Conservation (phyloP, 108 stramenopile species). For the Cyclotella atomus region DNA sequence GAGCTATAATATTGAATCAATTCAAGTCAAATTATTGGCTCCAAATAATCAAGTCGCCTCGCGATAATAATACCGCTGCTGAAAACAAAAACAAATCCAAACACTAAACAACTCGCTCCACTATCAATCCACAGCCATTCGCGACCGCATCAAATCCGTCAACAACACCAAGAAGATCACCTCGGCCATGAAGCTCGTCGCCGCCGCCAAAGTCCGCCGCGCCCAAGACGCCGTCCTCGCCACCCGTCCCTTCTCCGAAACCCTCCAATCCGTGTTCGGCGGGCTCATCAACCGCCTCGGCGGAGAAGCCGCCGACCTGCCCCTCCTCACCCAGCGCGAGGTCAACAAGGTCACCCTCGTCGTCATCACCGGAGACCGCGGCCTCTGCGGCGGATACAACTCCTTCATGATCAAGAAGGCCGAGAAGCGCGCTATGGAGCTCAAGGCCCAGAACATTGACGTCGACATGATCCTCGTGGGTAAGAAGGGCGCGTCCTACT, state of each 20-base stretch:
- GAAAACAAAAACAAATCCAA: no score
- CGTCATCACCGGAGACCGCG: constrained; percentile 93
- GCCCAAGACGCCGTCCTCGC: constrained; percentile 96
- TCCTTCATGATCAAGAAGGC: constrained; percentile 97
- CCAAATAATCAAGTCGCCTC: no score
- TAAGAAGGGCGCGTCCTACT: constrained; percentile 92
- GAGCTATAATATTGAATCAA: no score
- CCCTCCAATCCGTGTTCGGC: constrained; percentile 94
- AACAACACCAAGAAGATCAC: constrained; percentile 95
- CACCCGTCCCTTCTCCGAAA: constrained; percentile 96
- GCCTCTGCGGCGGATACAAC: constrained; percentile 97
- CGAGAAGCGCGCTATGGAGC: constrained; percentile 86
- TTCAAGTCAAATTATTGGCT: no score
- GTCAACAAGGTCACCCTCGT: constrained; percentile 95
- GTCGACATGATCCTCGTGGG: constrained; percentile 90
- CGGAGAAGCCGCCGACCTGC: constrained; percentile 89
- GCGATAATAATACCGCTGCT: no score
- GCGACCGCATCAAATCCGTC: constrained; percentile 90
- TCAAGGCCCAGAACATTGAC: constrained; percentile 82
- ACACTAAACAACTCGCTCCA: background rate
- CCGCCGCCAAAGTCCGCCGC: constrained; percentile 96
- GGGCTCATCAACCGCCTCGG: constrained; percentile 87
- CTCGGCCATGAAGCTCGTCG: constrained; percentile 98
- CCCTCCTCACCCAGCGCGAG: constrained; percentile 93
- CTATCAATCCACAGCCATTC: constrained; percentile 65